A percentile compares a stretch with the other conserved stretches of the same genome.
Conservation (phyloP, 345 rosid species). For the Jatropha curcas region DNA sequence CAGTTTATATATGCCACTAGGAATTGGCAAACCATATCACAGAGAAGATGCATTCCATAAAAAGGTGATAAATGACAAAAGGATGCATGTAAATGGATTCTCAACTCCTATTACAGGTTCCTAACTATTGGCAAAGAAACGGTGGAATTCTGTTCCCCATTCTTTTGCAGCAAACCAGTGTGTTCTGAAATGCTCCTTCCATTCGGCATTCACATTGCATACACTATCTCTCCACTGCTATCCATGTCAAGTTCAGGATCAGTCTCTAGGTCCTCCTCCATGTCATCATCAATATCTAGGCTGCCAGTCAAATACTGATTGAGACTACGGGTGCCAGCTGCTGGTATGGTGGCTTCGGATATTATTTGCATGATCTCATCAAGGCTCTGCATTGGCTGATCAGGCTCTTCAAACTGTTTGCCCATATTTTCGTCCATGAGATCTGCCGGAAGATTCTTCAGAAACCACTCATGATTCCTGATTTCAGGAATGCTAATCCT, state of each 20-base stretch:
- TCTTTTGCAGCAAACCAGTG: neutral
- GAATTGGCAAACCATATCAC: conserved; percentile 10
- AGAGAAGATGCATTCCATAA: conserved; percentile 16
- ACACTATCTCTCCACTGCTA: conserved; percentile 93
- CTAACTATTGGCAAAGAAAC: neutral
- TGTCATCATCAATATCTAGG: conserved; percentile 84
- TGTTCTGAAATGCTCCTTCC: neutral
- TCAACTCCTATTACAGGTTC: neutral
- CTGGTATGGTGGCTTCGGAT: conserved; percentile 88
- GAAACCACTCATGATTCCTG: conserved; percentile 88
- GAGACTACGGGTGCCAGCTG: conserved; percentile 62
- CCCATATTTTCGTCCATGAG: conserved; percentile 62
- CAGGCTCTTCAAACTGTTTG: conserved; percentile 74
- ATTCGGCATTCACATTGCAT: conserved; percentile 61
- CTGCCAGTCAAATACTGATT: conserved; percentile 78
- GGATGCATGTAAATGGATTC: neutral
- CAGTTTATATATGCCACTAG: conserved; percentile 14
- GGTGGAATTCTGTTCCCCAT: neutral
- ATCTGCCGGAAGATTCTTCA: conserved; percentile 89
- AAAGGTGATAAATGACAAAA: conserved; percentile 1
- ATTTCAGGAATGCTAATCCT: conserved; percentile 91
- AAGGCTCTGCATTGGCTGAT: conserved; percentile 75
- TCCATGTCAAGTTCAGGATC: conserved; percentile 93
- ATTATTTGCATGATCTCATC: conserved; percentile 97
- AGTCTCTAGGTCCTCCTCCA: conserved; percentile 92